phyloP scores from a whole-genome alignment of 2,329 filamentous ascomycete genomes.

The Neopestalotiopsis sp. region DNA sequence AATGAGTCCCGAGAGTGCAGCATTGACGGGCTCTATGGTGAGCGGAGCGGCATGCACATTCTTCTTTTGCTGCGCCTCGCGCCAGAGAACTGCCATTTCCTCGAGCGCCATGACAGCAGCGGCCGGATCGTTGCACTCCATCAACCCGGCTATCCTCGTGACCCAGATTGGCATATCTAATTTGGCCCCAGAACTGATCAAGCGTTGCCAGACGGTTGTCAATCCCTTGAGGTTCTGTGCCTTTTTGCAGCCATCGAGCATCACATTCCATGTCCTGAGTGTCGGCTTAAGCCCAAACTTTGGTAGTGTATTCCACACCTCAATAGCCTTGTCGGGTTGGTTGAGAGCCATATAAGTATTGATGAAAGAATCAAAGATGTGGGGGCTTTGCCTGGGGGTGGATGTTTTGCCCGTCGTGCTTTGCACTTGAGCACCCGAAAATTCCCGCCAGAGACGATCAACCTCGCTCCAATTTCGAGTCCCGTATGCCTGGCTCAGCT shows the following conservation, averaged over 20 bases:
- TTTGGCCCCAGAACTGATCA: conserved; percentile 59
- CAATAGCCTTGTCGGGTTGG: conserved; percentile 32
- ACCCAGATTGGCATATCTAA: conserved; percentile 75
- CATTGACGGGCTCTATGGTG: conserved; percentile 70
- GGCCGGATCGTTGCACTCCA: conserved; percentile 57
- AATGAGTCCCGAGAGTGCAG: conserved; percentile 68
- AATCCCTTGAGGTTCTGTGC: conserved; percentile 64
- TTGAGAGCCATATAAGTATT: conserved; percentile 32
- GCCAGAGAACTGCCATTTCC: conserved; percentile 70
- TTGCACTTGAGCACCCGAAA: conserved; percentile 24
- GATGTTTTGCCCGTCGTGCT: conserved; percentile 25
- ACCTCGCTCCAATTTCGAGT: conserved; percentile 26
- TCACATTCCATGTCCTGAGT: conserved; percentile 71
- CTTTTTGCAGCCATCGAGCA: conserved; percentile 73
- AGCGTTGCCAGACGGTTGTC: conserved; percentile 69
- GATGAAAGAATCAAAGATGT: conserved; percentile 35
- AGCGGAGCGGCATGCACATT: conserved; percentile 57
- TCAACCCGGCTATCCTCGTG: conserved; percentile 69
- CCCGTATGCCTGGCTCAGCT: conserved; percentile 24
- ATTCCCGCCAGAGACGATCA: conserved; percentile 31
- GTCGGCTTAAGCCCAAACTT: conserved; percentile 60
- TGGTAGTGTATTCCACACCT: conserved; percentile 32
- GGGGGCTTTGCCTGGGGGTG: conserved; percentile 25
- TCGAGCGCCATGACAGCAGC: conserved; percentile 67
- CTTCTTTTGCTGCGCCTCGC: conserved; percentile 39